Percentiles rank a stretch among this genome's conserved stretches.
Conservation (phyloP, 306 rosid genomes). For the Trichosanthes cucumerina region DNA sequence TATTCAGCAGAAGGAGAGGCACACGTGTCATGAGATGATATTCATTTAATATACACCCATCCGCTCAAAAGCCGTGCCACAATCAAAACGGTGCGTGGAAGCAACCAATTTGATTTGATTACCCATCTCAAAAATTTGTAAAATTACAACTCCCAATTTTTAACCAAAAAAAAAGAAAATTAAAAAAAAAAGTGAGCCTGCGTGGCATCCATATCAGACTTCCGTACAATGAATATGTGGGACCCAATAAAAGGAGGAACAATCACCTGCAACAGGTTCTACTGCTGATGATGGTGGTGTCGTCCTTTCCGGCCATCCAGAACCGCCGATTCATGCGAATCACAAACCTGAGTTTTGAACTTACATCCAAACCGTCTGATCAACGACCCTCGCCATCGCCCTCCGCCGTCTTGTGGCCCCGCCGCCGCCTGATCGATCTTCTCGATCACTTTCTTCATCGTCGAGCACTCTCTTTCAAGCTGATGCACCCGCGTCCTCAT, state of each 20-base stretch:
- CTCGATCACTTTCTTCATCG: slow-evolving; percentile 69
- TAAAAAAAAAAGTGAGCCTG: neutral
- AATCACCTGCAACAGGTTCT: neutral
- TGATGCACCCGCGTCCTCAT: slow-evolving; percentile 99
- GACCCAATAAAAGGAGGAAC: neutral
- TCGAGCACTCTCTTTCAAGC: slow-evolving; percentile 85
- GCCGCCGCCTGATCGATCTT: slow-evolving; percentile 37
- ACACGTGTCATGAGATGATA: neutral
- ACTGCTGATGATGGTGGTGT: slow-evolving; percentile 36
- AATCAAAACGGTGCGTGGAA: slow-evolving; percentile 5
- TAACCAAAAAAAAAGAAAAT: neutral
- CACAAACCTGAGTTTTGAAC: slow-evolving; percentile 92
- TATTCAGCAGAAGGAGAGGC: neutral
- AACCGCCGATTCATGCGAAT: slow-evolving; percentile 69
- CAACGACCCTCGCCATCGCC: slow-evolving; percentile 43
- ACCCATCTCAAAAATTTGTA: neutral
- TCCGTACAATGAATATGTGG: neutral
- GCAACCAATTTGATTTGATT: neutral
- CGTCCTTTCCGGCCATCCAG: slow-evolving; percentile 59
- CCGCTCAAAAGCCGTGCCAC: neutral
- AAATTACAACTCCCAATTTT: slow-evolving; percentile 9
- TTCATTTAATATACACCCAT: neutral
- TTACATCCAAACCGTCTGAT: slow-evolving; percentile 70
- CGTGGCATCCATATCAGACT: neutral
- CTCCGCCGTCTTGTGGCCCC: slow-evolving; percentile 13